phyloP scores from a whole-genome alignment of 495 filamentous ascomycete genomes.

The Xeromyces bisporus region DNA sequence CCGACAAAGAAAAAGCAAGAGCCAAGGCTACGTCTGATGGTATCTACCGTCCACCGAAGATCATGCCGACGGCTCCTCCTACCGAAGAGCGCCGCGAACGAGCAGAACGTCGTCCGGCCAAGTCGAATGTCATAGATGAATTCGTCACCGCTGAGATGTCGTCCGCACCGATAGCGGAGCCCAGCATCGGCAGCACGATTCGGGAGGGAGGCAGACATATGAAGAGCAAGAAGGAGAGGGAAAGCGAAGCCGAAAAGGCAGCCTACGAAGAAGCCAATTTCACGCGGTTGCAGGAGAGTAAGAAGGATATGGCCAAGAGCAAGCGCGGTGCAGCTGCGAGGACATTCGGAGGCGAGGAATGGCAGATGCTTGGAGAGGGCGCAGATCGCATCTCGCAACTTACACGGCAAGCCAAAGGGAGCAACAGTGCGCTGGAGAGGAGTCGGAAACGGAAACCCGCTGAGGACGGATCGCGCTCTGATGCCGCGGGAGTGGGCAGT shows the following conservation, averaged over 20 bases:
- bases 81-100: constrained; percentile 43
- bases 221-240: constrained; percentile 52
- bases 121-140: constrained; percentile 69
- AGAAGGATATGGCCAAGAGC: constrained; percentile 50
- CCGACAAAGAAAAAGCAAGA: constrained; percentile 7
- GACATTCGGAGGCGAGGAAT: constrained; percentile 69
- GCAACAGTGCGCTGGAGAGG: constrained; percentile 49
- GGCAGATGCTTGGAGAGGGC: constrained; percentile 60
- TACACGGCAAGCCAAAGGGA: constrained; percentile 38
- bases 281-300: constrained; percentile 60
- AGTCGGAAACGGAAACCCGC: constrained; percentile 58
- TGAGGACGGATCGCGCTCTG: constrained; percentile 40
- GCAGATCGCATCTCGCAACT: constrained; percentile 59
- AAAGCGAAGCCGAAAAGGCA: constrained; percentile 51
- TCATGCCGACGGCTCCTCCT: constrained; percentile 53
- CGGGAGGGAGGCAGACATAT: constrained; percentile 49
- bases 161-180: constrained; percentile 54
- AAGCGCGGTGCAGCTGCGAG: constrained; percentile 31
- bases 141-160: constrained; percentile 71
- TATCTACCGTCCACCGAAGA: constrained; percentile 72
- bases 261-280: constrained; percentile 83
- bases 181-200: constrained; percentile 74
- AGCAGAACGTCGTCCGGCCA: constrained; percentile 27
- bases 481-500: constrained; percentile 43
- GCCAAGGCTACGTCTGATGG: constrained; percentile 27